These are phyloP conservation scores for Effrenium voratum DNA, from an alignment of 73 alveolate genomes.

Conservation along the genomic window DNA sequence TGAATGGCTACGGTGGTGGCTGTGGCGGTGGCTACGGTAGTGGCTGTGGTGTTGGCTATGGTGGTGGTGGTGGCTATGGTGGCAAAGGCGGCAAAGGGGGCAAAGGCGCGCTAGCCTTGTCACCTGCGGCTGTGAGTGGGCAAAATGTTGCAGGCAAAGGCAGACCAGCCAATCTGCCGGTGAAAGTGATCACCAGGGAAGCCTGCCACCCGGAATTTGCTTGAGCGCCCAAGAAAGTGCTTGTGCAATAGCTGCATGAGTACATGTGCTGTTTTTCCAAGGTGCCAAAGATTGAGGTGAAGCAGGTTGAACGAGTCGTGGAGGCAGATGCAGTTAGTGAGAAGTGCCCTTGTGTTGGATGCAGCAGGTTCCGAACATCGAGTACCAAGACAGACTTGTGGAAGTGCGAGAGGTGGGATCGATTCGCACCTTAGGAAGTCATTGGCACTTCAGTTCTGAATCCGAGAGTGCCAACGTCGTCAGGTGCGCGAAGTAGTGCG, in stretches of 20 bases:
- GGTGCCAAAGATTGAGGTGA: constrained; percentile 78
- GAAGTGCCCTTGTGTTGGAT: neutral
- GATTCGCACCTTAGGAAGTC: neutral
- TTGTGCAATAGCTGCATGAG: neutral
- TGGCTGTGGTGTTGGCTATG: neutral
- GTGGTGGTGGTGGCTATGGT: constrained; percentile 54
- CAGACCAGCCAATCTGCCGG: constrained; percentile 30
- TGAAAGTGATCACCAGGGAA: constrained; percentile 68
- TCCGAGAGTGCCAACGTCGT: neutral
- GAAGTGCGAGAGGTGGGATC: constrained; percentile 44
- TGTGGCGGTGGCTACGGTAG: constrained; percentile 37
- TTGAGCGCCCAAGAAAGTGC: neutral
- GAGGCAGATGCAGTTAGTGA: neutral
- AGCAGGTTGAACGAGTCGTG: constrained; percentile 58
- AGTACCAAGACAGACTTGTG: constrained; percentile 61
- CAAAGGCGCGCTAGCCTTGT: neutral
- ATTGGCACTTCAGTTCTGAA: neutral
- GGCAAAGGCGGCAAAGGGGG: constrained; percentile 37
- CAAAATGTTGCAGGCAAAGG: constrained; percentile 7
- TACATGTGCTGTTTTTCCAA: neutral
- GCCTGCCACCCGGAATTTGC: neutral
- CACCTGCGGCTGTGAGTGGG: too few species aligned
- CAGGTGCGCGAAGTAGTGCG: constrained; percentile 88
- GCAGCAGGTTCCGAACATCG: constrained; percentile 55
- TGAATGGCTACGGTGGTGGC: constrained; percentile 16